Base-by-base conservation (phyloP, 2,329 filamentous ascomycete genomes). In the Stagonosporopsis vannaccii region DNA sequence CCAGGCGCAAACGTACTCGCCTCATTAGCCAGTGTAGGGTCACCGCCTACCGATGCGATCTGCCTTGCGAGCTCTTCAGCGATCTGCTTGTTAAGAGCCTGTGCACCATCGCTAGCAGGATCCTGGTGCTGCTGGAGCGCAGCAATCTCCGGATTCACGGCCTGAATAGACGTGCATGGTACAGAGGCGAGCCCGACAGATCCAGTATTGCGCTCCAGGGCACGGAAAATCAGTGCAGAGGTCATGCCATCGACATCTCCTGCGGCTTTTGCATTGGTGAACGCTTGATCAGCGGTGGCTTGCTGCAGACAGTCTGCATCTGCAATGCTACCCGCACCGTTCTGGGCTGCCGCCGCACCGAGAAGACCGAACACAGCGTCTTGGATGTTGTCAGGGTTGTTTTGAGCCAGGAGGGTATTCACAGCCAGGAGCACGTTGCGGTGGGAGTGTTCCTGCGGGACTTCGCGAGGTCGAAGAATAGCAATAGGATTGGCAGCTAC, bases 91-190 rank as follows among this genome's bases (percentile, higher is more conserved):
- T 90, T 90, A 43, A 79, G 76, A 1, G 71, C 81, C 13, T 81
- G 80, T 12, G 86, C 84, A 37, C 81, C 82, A 3, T 79, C 69
- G 0, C 84, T 84, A 19, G 87, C 87, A 25, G 87, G 86, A 70
- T 90, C 87, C 60, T 90, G 87, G 75, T 90, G 87, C 75, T 88
- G 86, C 50, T 79, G 76, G 56, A 90, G 71, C 39, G 85, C 85
- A 25, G 80, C 83, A 66, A 90, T 88, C 77, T 90, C 87, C 2
- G 87, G 81, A 75, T 90, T 90, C 55, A 80, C 78, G 15, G 87
- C 84, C 36, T 74, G 41, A 62, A 81, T 85, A 71, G 75, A 77
- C 36, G 74, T 80, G 78, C 87, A 90, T 44, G 82, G 74, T 28
- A 81, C 83, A 42, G 83, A 86, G n/a, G 80, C 81, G 40, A 79